phyloP scores from a whole-genome alignment of 371 early-diverging fungal genomes.

The Smittium culicis region DNA sequence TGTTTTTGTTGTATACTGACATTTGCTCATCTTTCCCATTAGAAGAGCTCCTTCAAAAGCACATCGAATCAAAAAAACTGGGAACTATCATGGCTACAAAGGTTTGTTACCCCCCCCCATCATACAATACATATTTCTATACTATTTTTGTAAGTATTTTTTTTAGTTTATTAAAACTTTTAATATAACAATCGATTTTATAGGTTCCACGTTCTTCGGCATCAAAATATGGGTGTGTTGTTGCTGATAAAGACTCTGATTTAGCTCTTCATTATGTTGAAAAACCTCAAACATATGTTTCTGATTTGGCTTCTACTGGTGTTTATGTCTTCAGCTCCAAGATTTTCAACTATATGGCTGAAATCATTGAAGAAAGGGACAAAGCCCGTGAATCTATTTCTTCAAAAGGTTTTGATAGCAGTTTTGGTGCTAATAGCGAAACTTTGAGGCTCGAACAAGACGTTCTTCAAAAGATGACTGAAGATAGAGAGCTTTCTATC shows the following conservation, averaged over 20 bases:
- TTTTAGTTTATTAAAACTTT: too few relatives aligned
- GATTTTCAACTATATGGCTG: conserved; percentile 72
- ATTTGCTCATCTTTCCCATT: conserved; percentile 89
- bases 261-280: conserved; percentile 93
- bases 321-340: conserved; percentile 75
- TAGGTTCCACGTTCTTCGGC: conserved; percentile 41
- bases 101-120: conserved; percentile 25
- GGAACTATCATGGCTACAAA: conserved; percentile 79
- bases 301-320: conserved; percentile 86
- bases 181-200: too few relatives aligned
- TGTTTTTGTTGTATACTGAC: conserved; percentile 93
- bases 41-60: conserved; percentile 64
- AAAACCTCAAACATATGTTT: conserved; percentile 88
- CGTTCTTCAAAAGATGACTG: conserved; percentile 70
- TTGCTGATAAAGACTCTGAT: conserved; percentile 64
- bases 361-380: conserved; percentile 46
- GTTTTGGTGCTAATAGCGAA: conserved; percentile 44
- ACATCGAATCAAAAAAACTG: conserved; percentile 55
- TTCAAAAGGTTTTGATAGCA: conserved; percentile 32
- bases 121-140: not conserved
- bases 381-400: conserved; percentile 38
- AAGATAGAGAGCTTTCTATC: conserved; percentile 63
- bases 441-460: conserved; percentile 81
- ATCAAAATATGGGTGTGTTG: conserved; percentile 80
- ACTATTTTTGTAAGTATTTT: not conserved